Conservation (phyloP, 768 basidiomycete genomes). For the Suillus paluster region DNA sequence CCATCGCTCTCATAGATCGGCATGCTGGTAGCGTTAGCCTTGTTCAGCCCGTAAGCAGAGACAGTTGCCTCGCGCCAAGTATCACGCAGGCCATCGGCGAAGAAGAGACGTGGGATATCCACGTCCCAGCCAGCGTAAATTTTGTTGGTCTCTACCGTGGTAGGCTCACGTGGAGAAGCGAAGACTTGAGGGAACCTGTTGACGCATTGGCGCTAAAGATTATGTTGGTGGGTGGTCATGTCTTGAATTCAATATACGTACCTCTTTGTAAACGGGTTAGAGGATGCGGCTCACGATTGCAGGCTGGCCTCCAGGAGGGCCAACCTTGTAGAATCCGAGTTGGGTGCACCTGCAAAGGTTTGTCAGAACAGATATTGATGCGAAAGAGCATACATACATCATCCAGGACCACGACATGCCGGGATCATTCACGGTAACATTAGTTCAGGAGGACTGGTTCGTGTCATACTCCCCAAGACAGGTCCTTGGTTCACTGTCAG, state of each 20-base stretch:
- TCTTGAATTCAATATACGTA: constrained; percentile 9
- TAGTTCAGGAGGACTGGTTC: constrained; percentile 49
- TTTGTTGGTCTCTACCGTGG: constrained; percentile 47
- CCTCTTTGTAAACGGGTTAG: constrained; percentile 33
- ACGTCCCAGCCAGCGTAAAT: constrained; percentile 69
- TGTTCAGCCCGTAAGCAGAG: constrained; percentile 54
- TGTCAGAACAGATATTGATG: not conserved
- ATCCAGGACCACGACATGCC: constrained; percentile 75
- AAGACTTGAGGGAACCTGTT: constrained; percentile 69
- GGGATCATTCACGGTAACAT: constrained; percentile 57
- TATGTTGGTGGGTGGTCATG: not conserved
- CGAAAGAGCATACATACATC: constrained; percentile 44
- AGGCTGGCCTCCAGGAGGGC: constrained; percentile 42
- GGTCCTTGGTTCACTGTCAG: constrained; percentile 43
- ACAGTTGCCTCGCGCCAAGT: constrained; percentile 75
- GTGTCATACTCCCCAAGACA: constrained; percentile 49
- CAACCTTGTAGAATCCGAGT: constrained; percentile 55
- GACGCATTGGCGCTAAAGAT: constrained; percentile 65
- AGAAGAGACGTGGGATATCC: constrained; percentile 60
- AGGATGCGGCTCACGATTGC: constrained; percentile 40
- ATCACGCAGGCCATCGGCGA: constrained; percentile 68
- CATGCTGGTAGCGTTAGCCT: constrained; percentile 54
- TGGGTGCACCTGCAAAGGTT: constrained; percentile 61
- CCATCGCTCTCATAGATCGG: constrained; percentile 64
- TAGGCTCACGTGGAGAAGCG: constrained; percentile 47